phyloP scores from a whole-genome alignment of 1,284 basidiomycete species.

The Trichosporon asahii region DNA sequence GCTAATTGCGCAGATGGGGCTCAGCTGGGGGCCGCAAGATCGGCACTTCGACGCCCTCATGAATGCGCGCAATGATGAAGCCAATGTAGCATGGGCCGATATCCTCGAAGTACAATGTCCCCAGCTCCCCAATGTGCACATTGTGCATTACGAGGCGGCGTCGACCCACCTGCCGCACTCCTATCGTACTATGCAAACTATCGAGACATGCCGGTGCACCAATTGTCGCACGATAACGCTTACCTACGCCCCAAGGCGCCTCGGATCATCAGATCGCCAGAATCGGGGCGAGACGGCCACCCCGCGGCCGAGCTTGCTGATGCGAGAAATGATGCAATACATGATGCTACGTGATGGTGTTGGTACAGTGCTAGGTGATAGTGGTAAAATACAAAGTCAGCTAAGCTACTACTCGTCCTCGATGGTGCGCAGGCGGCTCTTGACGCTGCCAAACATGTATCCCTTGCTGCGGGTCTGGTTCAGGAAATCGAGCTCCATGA shows the following conservation, averaged over 20 bases:
- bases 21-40: not conserved
- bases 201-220: not conserved
- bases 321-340: not conserved
- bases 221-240: not conserved
- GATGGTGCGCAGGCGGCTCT: slow-evolving; percentile 8
- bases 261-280: not conserved
- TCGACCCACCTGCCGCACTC: not conserved
- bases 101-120: not conserved
- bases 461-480: slow-evolving; percentile 9
- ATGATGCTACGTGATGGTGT: slow-evolving; percentile 1
- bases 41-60: not conserved
- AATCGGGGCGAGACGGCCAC: not conserved
- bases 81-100: not conserved
- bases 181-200: not conserved
- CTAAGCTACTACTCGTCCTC: not conserved
- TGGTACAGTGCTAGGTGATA: not conserved
- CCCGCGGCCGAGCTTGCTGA: no score
- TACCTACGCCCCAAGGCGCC: not conserved
- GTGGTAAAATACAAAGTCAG: not conserved
- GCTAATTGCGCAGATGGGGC: not conserved
- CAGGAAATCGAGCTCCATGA: slow-evolving; percentile 6
- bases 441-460: slow-evolving; percentile 7
- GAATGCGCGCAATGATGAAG: not conserved
- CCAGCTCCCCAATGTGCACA: not conserved
- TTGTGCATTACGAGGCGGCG: not conserved